Base-by-base conservation (phyloP, 805 yeast genomes). In the Candida boleticola region DNA sequence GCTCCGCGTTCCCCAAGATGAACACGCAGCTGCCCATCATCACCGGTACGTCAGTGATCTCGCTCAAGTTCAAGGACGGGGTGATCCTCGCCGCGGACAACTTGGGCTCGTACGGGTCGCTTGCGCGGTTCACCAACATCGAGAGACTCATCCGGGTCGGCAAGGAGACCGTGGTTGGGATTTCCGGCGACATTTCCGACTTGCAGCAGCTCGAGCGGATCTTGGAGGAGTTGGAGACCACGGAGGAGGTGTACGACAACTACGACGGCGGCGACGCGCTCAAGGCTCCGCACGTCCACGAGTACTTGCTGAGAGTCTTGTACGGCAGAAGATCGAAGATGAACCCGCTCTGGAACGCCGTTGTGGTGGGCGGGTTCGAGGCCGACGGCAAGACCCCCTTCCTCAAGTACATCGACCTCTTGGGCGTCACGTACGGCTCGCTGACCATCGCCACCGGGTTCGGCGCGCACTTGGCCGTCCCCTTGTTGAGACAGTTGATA, bases 321-420 rank as follows among this genome's bases (percentile, higher is more conserved):
- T 93, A 93, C 68, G 72, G 77, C 50, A 83, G 98, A 66, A 80
- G 99, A 66, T 77, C 85, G 40, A 89, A 93, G 65, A 83, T 93
- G 92, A 81, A 93, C 61, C 99, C 99, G 19, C 74, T 89, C 50
- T 93, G 98, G 98, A 93, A 93, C 65, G 85, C 98, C 1, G 68
- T 86, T 29, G 73, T 93, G 43, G 97, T 93, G 40, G 97, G 89
- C 11, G 99, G 99, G 7, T 74, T 85, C 52, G 85, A 85, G 59
- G 80, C 77, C 49, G 81, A 81, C 43, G 55, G 61, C 31, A 74
- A 69, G 36, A 57, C 64, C 17, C 89, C 93, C 35, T 86, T 85
- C 54, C 73, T 93, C 57, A 82, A 83, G 51, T 90, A 87, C 58
- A 95, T 89, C 36, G 97, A 93, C 62, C 71, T 93, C 46, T 76